Conservation (phyloP, 2,329 filamentous ascomycete species). For the Monosporascus ibericus region DNA sequence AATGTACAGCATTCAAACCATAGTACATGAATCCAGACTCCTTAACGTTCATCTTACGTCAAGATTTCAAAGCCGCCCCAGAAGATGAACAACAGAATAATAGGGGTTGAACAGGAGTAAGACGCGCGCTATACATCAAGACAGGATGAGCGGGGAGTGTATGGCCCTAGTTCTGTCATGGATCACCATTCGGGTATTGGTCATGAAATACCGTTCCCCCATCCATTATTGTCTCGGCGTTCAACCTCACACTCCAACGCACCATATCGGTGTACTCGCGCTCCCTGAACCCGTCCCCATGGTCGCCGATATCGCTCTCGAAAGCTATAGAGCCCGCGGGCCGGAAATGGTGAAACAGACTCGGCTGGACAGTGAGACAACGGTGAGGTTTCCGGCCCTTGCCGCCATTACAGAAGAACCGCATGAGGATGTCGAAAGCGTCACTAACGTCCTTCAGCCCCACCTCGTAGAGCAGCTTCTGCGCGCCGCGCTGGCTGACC, state of each 20-base stretch:
- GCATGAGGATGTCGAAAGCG: slow-evolving; percentile 36
- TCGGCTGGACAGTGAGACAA: slow-evolving; percentile 34
- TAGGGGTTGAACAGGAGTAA: no score
- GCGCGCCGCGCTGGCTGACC: slow-evolving; percentile 35
- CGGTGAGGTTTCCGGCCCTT: slow-evolving; percentile 26
- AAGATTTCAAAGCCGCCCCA: no score
- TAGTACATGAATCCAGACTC: no score
- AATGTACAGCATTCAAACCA: no score
- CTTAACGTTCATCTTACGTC: no score
- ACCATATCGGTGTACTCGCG: slow-evolving; percentile 27
- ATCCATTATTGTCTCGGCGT: slow-evolving; percentile 28
- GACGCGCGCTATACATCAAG: no score
- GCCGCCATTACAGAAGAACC: slow-evolving; percentile 36
- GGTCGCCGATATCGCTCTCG: slow-evolving; percentile 28
- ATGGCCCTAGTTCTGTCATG: no score
- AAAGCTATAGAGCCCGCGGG: slow-evolving; percentile 26
- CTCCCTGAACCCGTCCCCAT: slow-evolving; percentile 21
- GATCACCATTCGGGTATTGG: slow-evolving; percentile 14
- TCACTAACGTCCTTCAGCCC: slow-evolving; percentile 32
- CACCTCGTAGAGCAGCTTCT: slow-evolving; percentile 34
- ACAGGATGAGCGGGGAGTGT: no score
- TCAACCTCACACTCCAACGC: slow-evolving; percentile 33
- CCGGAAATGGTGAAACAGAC: slow-evolving; percentile 38
- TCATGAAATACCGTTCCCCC: slow-evolving; percentile 23
- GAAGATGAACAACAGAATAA: no score